Evolutionary conservation across 2,329 filamentous ascomycete species (phyloP).

Genomic region (Neofusicoccum ribis): DNA sequence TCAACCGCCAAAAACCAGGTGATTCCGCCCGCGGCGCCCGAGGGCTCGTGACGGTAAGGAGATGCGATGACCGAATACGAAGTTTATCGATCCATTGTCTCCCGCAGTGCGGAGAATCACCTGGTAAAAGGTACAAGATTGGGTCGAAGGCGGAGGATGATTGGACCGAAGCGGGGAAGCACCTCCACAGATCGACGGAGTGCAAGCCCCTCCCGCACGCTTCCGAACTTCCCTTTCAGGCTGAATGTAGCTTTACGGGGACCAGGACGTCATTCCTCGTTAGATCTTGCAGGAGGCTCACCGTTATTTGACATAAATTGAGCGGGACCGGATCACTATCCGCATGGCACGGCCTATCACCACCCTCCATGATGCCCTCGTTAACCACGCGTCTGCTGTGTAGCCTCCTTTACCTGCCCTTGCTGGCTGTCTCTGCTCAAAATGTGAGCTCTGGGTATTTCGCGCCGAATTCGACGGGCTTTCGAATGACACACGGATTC

Average conservation of each 20-base stretch:
- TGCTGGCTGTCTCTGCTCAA: background rate
- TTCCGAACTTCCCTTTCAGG: conserved; percentile 9
- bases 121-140: background rate
- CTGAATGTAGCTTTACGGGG: background rate
- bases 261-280: background rate
- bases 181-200: conserved; percentile 15
- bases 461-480: conserved; percentile 28
- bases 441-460: conserved; percentile 20
- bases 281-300: background rate
- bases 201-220: conserved; percentile 10
- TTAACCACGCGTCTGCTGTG: background rate
- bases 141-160: conserved; percentile 6
- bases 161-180: conserved; percentile 14
- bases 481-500: conserved; percentile 41
- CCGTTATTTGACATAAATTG: conserved; percentile 3
- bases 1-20: background rate
- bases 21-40: background rate
- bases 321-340: background rate
- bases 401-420: background rate
- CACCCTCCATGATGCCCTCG: background rate
- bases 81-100: conserved; percentile 3
- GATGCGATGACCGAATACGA: background rate
- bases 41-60: background rate
- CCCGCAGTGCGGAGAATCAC: background rate
- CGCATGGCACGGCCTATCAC: background rate